A percentile compares a stretch with the other conserved stretches of the same genome.
Conservation (phyloP, 768 basidiomycete species). For the Suillus hirtellus region DNA sequence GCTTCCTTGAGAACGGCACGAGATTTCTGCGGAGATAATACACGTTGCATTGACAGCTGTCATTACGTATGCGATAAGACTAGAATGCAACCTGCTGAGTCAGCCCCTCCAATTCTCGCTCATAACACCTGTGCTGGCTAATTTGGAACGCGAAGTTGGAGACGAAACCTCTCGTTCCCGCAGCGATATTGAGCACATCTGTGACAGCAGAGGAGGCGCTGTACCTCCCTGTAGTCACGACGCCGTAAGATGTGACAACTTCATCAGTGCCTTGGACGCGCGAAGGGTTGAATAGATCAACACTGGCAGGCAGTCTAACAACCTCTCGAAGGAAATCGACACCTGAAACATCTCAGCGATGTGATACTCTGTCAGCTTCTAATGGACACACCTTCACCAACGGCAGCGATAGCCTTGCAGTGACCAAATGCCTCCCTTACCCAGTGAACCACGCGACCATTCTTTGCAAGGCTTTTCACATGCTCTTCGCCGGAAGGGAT, state of each 20-base stretch:
- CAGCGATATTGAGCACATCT: slow-evolving; percentile 45
- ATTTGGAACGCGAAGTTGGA: slow-evolving; percentile 61
- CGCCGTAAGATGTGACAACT: slow-evolving; percentile 58
- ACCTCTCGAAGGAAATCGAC: slow-evolving; percentile 49
- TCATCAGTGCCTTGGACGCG: slow-evolving; percentile 28
- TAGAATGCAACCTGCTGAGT: slow-evolving; percentile 51
- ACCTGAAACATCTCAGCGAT: slow-evolving; percentile 33
- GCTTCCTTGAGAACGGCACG: not conserved
- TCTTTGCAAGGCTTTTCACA: slow-evolving; percentile 53
- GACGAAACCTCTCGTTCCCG: slow-evolving; percentile 52
- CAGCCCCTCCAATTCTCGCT: slow-evolving; percentile 62
- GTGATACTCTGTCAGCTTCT: slow-evolving; percentile 5
- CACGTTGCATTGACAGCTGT: not conserved
- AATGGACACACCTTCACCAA: slow-evolving; percentile 57
- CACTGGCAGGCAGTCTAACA: slow-evolving; percentile 42
- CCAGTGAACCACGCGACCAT: slow-evolving; percentile 79
- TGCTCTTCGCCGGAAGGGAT: slow-evolving; percentile 71
- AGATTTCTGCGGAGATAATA: not conserved
- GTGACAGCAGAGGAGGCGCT: slow-evolving; percentile 34
- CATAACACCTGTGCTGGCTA: slow-evolving; percentile 66
- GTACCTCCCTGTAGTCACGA: slow-evolving; percentile 62
- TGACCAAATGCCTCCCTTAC: slow-evolving; percentile 85
- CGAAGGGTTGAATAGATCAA: slow-evolving; percentile 41
- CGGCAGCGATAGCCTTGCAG: slow-evolving; percentile 78
- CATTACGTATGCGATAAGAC: not conserved